phyloP scores from a whole-genome alignment of 495 filamentous ascomycete species.

The Astrothelium macrocarpum region DNA sequence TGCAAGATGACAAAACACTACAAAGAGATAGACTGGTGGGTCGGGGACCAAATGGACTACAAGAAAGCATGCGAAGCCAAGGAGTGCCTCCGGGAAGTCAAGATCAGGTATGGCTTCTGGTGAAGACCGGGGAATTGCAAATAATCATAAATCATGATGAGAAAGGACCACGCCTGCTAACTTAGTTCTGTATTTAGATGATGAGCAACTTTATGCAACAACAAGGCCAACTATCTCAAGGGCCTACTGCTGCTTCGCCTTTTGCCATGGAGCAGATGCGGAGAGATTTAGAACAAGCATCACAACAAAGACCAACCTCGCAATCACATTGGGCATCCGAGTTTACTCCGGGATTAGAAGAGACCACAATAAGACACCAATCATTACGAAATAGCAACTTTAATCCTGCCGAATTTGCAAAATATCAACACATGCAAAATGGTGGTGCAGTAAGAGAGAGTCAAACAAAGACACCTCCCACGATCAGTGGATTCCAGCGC shows the following conservation, averaged over 20 bases:
- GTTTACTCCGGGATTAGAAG: constrained; percentile 49
- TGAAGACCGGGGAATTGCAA: background rate
- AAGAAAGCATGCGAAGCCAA: constrained; percentile 54
- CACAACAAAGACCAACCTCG: constrained; percentile 44
- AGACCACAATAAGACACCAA: constrained; percentile 42
- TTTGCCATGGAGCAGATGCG: constrained; percentile 67
- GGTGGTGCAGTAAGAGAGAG: constrained; percentile 46
- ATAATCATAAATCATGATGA: background rate
- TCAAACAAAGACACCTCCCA: constrained; percentile 42
- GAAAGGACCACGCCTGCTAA: constrained; percentile 18
- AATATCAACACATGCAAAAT: constrained; percentile 64
- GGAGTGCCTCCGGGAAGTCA: constrained; percentile 47
- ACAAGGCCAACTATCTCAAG: constrained; percentile 47
- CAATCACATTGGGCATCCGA: constrained; percentile 57
- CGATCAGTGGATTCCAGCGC: constrained; percentile 48
- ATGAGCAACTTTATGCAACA: constrained; percentile 89
- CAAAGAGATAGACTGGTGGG: constrained; percentile 81
- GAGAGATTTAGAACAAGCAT: constrained; percentile 49
- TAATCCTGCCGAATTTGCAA: constrained; percentile 73
- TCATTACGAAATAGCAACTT: constrained; percentile 36
- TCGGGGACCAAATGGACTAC: constrained; percentile 50
- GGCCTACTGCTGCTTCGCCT: constrained; percentile 35
- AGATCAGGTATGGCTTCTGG: constrained; percentile 44
- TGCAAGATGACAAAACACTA: constrained; percentile 86
- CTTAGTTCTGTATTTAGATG: constrained; percentile 47